Conservation (phyloP, 768 basidiomycete genomes). For the Cyclocybe cylindracea region DNA sequence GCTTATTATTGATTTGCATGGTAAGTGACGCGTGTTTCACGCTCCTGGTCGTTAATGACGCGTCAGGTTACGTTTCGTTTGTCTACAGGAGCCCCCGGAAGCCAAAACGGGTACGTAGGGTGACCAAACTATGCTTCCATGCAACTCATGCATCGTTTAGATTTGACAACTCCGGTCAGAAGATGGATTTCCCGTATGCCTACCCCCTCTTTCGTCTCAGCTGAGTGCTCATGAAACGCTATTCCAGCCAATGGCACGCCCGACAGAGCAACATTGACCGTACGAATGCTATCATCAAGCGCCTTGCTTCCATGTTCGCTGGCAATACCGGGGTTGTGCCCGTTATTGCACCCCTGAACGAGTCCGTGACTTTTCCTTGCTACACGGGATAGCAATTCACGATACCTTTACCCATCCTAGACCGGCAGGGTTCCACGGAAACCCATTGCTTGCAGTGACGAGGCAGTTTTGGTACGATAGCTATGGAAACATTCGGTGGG, state of each 20-base stretch:
- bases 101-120: slow-evolving; percentile 68
- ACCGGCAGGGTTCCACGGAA: slow-evolving; percentile 70
- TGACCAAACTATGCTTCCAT: neutral
- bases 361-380: slow-evolving; percentile 42
- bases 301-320: slow-evolving; percentile 60
- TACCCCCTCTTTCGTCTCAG: neutral
- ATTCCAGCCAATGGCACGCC: slow-evolving; percentile 60
- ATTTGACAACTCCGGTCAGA: slow-evolving; percentile 83
- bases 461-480: slow-evolving; percentile 72
- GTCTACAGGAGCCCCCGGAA: slow-evolving; percentile 67
- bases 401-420: slow-evolving; percentile 32
- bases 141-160: slow-evolving; percentile 34
- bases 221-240: neutral
- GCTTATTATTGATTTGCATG: slow-evolving; percentile 78
- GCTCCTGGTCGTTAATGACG: neutral
- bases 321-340: slow-evolving; percentile 55
- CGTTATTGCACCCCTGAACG: slow-evolving; percentile 76
- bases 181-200: slow-evolving; percentile 51
- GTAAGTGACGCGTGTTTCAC: slow-evolving; percentile 21
- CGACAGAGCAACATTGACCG: slow-evolving; percentile 66
- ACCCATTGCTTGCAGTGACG: slow-evolving; percentile 48
- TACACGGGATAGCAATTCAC: neutral
- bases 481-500: slow-evolving; percentile 70
- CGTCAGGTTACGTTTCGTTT: slow-evolving; percentile 7
- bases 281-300: slow-evolving; percentile 65